Conservation (phyloP, 1,284 basidiomycete species). For the Moesziomyces parantarcticus region DNA sequence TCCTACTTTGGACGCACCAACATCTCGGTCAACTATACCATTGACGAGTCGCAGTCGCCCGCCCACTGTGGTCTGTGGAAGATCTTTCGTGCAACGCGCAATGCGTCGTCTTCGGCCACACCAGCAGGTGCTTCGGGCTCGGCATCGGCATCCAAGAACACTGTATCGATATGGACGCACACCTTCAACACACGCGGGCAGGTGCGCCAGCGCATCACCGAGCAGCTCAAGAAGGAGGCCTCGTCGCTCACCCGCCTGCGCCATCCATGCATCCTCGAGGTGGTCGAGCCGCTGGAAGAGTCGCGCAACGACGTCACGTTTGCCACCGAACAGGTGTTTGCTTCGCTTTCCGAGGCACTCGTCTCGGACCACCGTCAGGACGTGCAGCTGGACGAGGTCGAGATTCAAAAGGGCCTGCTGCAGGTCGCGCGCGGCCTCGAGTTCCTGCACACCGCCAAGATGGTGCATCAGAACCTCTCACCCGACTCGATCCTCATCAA, state of each 20-base stretch:
- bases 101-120: constrained; percentile 28
- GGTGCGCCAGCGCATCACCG: constrained; percentile 43
- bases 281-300: constrained; percentile 98
- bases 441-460: constrained; percentile 88
- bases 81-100: constrained; percentile 58
- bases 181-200: constrained; percentile 42
- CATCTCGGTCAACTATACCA: constrained; percentile 61
- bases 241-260: constrained; percentile 84
- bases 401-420: constrained; percentile 96
- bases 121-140: constrained; percentile 1
- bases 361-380: constrained; percentile 37
- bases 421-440: constrained; percentile 92
- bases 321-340: constrained; percentile 80
- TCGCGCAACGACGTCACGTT: constrained; percentile 84
- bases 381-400: constrained; percentile 65
- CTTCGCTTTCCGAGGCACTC: constrained; percentile 42
- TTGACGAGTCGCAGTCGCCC: constrained; percentile 55
- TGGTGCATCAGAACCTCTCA: constrained; percentile 90
- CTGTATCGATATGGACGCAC: constrained; percentile 61
- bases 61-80: constrained; percentile 63
- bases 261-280: constrained; percentile 96
- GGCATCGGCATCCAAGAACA: constrained; percentile 12
- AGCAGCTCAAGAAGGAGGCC: constrained; percentile 70
- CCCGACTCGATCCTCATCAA: constrained; percentile 71
- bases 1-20: constrained; percentile 63